A percentile compares a stretch with the other conserved stretches of the same genome.
phyloP scores from a whole-genome alignment of 371 early-diverging fungal genomes.

The Rhizopus sp. region DNA sequence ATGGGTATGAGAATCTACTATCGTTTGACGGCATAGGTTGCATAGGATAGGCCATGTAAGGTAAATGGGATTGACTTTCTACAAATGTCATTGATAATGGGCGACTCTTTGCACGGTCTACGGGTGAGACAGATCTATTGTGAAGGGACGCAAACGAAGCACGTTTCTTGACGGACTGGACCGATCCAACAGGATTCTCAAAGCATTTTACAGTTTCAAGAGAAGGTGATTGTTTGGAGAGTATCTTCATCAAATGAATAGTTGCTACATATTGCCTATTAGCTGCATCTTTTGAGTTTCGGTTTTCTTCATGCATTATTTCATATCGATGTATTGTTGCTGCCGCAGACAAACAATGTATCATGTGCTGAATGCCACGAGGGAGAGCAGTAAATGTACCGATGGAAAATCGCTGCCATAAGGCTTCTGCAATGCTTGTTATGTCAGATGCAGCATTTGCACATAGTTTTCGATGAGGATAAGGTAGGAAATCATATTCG shows the following conservation, averaged over 20 bases:
- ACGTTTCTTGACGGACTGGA: too few species aligned
- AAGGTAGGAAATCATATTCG: slow-evolving; percentile 26
- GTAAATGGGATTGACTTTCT: background rate
- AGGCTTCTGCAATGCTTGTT: slow-evolving; percentile 37
- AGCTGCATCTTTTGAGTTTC: slow-evolving; percentile 16
- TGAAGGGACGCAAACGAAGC: background rate
- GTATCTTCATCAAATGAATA: slow-evolving; percentile 27
- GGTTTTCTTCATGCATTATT: slow-evolving; percentile 21
- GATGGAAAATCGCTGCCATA: slow-evolving; percentile 27
- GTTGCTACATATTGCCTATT: slow-evolving; percentile 29
- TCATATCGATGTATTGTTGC: slow-evolving; percentile 42
- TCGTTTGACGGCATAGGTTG: slow-evolving; percentile 1
- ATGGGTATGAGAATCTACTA: background rate
- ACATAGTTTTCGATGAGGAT: slow-evolving; percentile 39
- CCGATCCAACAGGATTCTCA: background rate
- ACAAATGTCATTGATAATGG: slow-evolving; percentile 1
- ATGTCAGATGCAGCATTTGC: slow-evolving; percentile 47
- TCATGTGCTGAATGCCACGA: slow-evolving; percentile 45
- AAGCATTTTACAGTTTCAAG: slow-evolving; percentile 24
- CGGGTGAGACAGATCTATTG: background rate
- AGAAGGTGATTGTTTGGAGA: slow-evolving; percentile 38
- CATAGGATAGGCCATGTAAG: background rate
- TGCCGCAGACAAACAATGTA: slow-evolving; percentile 43
- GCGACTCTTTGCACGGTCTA: background rate
- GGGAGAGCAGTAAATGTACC: slow-evolving; percentile 35